Conservation (phyloP, 345 rosid genomes). For the Cardamine resedifolia region DNA sequence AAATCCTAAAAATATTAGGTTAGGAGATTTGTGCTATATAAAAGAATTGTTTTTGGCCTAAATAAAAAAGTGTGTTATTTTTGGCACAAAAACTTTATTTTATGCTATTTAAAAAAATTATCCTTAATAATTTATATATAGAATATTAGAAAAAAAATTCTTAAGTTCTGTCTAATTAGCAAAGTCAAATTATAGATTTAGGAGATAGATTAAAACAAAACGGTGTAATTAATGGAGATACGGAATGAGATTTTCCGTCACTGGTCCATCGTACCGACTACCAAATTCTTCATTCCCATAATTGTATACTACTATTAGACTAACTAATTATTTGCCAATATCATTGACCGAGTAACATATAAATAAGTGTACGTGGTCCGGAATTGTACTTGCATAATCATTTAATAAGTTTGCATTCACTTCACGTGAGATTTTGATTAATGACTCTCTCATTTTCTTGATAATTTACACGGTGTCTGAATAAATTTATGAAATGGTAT, state of each 20-base stretch:
- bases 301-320: not conserved
- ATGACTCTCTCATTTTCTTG: not conserved
- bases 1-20: too few species aligned
- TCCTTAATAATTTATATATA: too few species aligned
- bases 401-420: not conserved
- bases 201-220: slow-evolving; percentile 7
- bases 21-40: too few species aligned
- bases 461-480: not conserved
- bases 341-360: slow-evolving; percentile 12
- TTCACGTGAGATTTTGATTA: slow-evolving; percentile 20
- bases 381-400: slow-evolving; percentile 9
- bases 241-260: slow-evolving; percentile 37
- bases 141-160: not conserved
- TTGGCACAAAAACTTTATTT: too few species aligned
- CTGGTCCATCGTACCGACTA: slow-evolving; percentile 58
- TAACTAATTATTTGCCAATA: slow-evolving; percentile 21
- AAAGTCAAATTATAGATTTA: slow-evolving; percentile 15
- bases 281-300: slow-evolving; percentile 30
- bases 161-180: slow-evolving; percentile 12
- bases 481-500: not conserved
- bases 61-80: too few species aligned
- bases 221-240: slow-evolving; percentile 32
- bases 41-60: too few species aligned
- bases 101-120: too few species aligned
- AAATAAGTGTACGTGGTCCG: not conserved